Evolutionary conservation across 352 stramenopile species (phyloP), one percentile per base, ranked within the genome.

Genomic region (Globisporangium middletonii): DNA sequence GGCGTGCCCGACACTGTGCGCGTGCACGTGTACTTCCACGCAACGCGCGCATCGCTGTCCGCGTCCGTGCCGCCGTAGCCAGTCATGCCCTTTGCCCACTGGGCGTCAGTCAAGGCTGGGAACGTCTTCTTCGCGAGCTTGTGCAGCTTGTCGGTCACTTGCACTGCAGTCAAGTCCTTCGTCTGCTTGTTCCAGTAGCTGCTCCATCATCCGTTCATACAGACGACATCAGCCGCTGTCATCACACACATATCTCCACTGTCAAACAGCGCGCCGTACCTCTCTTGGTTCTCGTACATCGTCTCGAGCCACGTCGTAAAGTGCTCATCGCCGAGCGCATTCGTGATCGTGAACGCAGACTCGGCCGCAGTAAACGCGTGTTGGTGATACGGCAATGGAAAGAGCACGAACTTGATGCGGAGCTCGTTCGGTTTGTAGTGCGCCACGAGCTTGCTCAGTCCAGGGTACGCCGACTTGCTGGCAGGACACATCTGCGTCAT

Each of bases 11-110:
- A 84, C 57, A 82, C 80, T 43, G 74, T 72, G 50, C 83, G 75
- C 2, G 83, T 76, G 65, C 83, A 94, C 45, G 79, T 72, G 69
- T 94, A 91, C 65, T 94, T 94, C 83, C 83, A 94, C 28, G 73
- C 72, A 50, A 80, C 69, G 49, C 83, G 79, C 2, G 74, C 64
- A 41, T 72, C 63, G 23, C 71, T 66, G 57, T 94, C 83, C 5
- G 75, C 76, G 28, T 83, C 69, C 4, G 81, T 92, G 63, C 83
- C 81, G 49, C 83, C 83, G 42, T 86, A 88, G 35, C 81, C 81
- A 0, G 73, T 88, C 79, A 92, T 92, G 37, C 71, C 75, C 23
- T 83, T 71, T 2, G 71, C 68, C 83, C 83, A 94, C 41, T 92
- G 73, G 30, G 65, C 65, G 30, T 85, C 68, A 9, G 72, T 86